Evolutionary conservation across 176 grass and related monocot species (phyloP), one percentile per base, ranked within the genome.

Genomic region (Olyra latifolia): DNA sequence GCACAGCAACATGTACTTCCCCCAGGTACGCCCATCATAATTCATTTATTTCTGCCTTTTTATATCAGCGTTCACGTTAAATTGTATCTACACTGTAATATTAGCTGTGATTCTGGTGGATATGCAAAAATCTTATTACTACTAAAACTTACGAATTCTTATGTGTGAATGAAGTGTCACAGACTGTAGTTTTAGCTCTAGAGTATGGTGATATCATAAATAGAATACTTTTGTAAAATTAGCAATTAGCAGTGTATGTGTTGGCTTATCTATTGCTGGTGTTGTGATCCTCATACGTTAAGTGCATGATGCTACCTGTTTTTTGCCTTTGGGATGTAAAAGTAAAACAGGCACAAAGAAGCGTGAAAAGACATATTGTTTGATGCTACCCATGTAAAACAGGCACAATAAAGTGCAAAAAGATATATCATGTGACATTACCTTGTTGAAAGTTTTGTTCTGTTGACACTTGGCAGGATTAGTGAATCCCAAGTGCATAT

Each of bases 1-100:
- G 6, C 96, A 99, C 66, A 99, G 86, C 67, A 99, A 99, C 62
- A 99, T 99, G 96, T 99, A 99, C 80, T 99, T 99, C 38, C 96
- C 96, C 79, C 96, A 98, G 92, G 95, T 92, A 47, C 1, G 47
- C 38, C 77, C 11, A 63, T 0, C 5, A 75, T 55, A 39, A 25
- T 48, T 17, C 10, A 57, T 75, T 8, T 85, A 3, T 76, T 47
- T 44, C 10, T 71, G 30, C 7, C 62, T 14, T 53, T 69, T 1
- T 46, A 3, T 14, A 4, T 5, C 2, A 22, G 54, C 17, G 24
- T 32, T 14, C 14, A 88, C 3, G 15, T 20, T 19, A 62, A 15
- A 46, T 32, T 81, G 15, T 16, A 13, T 41, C 9, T 77, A 57
- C 12, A 3, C 22, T 67, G 41, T 58, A 66, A 42, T 39, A 1